phyloP scores from a whole-genome alignment of 495 filamentous ascomycete genomes.

The Thozetella sp. region DNA sequence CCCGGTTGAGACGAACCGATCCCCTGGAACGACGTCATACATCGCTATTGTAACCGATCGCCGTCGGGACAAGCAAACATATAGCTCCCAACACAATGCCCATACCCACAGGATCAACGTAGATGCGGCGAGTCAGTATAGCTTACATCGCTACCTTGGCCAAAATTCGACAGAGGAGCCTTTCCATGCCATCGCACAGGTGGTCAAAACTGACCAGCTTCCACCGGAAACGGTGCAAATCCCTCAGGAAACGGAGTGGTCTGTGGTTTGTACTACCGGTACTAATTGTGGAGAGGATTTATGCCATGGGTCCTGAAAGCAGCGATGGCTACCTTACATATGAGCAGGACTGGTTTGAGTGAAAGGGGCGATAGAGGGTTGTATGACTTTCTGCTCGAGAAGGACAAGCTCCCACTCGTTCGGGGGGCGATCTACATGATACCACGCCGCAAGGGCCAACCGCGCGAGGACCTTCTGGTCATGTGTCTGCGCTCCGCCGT shows the following conservation, averaged over 20 bases:
- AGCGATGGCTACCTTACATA: not conserved
- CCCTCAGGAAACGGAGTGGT: not conserved
- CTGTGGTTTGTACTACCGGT: not conserved
- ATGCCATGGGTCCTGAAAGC: not conserved
- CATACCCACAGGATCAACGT: not conserved
- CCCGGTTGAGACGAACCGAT: too few relatives aligned
- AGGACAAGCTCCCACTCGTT: too few relatives aligned
- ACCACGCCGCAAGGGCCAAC: too few relatives aligned
- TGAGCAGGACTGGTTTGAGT: not conserved
- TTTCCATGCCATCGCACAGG: not conserved
- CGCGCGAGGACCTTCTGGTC: too few relatives aligned
- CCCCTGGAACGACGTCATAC: not conserved
- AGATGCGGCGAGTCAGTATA: not conserved
- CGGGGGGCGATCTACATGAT: too few relatives aligned
- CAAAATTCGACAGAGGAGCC: not conserved
- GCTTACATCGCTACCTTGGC: not conserved
- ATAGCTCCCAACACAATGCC: not conserved
- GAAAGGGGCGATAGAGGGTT: not conserved
- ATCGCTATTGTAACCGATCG: not conserved
- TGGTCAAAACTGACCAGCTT: not conserved
- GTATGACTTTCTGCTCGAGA: too few relatives aligned
- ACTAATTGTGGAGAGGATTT: not conserved
- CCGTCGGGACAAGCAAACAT: not conserved
- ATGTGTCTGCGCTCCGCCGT: too few relatives aligned
- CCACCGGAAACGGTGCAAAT: not conserved